Conservation (phyloP, 192 early-diverging fungal genomes). For the Gonapodya prolifera region DNA sequence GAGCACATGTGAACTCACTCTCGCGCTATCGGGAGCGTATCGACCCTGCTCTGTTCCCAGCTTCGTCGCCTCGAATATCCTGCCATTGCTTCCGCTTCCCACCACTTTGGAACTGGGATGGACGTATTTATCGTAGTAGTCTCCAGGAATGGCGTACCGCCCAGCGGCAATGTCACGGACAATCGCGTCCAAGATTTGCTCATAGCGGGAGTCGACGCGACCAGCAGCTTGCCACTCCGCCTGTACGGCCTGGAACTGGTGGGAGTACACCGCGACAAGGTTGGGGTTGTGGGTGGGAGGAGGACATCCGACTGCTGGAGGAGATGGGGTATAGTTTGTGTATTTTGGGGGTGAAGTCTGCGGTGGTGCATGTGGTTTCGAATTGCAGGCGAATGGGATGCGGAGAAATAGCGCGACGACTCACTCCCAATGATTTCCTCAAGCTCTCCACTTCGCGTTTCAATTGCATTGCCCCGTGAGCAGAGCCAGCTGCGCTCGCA, state of each 20-base stretch:
- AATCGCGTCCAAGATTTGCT: background rate
- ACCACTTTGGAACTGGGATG: background rate
- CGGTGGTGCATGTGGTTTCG: background rate
- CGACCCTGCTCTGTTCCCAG: background rate
- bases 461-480: background rate
- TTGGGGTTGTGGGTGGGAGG: background rate
- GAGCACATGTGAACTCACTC: background rate
- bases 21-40: background rate
- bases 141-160: background rate
- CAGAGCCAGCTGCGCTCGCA: background rate
- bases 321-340: background rate
- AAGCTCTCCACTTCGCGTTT: background rate
- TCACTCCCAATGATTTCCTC: background rate
- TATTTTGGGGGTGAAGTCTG: background rate
- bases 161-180: background rate
- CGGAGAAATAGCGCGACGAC: background rate
- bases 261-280: background rate
- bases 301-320: background rate
- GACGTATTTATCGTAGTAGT: background rate
- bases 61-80: background rate
- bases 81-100: slow-evolving; percentile 3
- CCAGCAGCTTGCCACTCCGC: background rate
- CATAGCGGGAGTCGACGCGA: background rate
- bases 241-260: background rate
- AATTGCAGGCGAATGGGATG: background rate